Evolutionary conservation across 768 basidiomycete genomes (phyloP).

Genomic region (Stropharia rugosoannulata): DNA sequence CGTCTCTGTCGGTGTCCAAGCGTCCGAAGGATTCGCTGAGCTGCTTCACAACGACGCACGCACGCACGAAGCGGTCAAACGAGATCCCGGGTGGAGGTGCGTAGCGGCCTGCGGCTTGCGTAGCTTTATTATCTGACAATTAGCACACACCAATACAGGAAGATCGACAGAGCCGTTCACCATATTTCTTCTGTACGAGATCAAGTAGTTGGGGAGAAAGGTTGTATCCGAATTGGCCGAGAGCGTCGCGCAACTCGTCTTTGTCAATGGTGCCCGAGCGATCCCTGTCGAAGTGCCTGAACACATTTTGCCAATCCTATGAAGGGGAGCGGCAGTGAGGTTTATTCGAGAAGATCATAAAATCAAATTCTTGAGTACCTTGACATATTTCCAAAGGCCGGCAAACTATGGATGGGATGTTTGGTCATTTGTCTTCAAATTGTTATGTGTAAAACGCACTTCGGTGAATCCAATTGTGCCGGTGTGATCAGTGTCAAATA

Average conservation of each 20-base stretch:
- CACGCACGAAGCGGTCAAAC: slow-evolving; percentile 86
- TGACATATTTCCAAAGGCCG: slow-evolving; percentile 83
- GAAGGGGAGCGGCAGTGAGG: neutral
- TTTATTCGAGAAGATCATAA: neutral
- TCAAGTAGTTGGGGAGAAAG: slow-evolving; percentile 64
- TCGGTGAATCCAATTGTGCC: slow-evolving; percentile 83
- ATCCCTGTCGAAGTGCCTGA: slow-evolving; percentile 83
- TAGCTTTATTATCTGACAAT: slow-evolving; percentile 60
- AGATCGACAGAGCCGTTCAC: slow-evolving; percentile 35
- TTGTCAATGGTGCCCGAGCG: slow-evolving; percentile 78
- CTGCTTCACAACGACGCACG: slow-evolving; percentile 81
- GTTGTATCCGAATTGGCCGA: slow-evolving; percentile 78
- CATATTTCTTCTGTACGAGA: slow-evolving; percentile 78
- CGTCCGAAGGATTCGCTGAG: slow-evolving; percentile 68
- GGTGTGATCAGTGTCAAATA: slow-evolving; percentile 77
- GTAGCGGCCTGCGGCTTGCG: slow-evolving; percentile 30
- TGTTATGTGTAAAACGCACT: slow-evolving; percentile 33
- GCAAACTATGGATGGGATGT: slow-evolving; percentile 42
- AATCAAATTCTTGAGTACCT: slow-evolving; percentile 30
- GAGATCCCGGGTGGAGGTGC: slow-evolving; percentile 57
- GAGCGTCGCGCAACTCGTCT: slow-evolving; percentile 64
- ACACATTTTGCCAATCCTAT: slow-evolving; percentile 83
- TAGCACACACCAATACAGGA: slow-evolving; percentile 19
- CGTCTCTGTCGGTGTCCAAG: slow-evolving; percentile 63
- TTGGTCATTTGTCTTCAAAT: neutral